A percentile compares a stretch with the other conserved stretches of the same genome.
phyloP scores from a whole-genome alignment of 2,329 filamentous ascomycete species.

The Cylindrodendrum hubeiense region DNA sequence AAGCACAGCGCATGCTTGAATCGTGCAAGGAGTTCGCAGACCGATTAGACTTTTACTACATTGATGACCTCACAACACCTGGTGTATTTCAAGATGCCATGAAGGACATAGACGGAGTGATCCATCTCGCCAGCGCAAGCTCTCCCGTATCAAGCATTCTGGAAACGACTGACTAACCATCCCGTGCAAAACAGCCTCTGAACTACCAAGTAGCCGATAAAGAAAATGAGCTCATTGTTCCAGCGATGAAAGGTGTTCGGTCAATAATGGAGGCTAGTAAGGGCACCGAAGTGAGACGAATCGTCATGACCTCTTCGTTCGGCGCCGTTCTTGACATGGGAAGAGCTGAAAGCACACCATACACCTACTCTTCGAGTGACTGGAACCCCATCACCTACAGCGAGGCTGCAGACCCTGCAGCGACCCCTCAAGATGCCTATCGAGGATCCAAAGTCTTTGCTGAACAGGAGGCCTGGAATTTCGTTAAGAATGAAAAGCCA shows the following conservation, averaged over 20 bases:
- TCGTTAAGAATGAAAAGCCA: conserved; percentile 14
- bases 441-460: conserved; percentile 26
- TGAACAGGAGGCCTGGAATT: conserved; percentile 17
- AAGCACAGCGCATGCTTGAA: conserved; percentile 6
- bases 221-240: conserved; percentile 24
- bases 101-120: conserved; percentile 11
- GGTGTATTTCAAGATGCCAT: conserved; percentile 7
- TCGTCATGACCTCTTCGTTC: conserved; percentile 24
- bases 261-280: conserved; percentile 21
- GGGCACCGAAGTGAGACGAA: background rate
- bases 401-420: conserved; percentile 6
- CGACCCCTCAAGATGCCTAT: conserved; percentile 23
- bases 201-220: conserved; percentile 25
- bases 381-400: conserved; percentile 29
- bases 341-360: conserved; percentile 4
- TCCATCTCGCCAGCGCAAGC: conserved; percentile 25
- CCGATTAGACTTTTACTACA: conserved; percentile 17
- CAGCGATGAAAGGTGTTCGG: conserved; percentile 19
- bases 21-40: background rate
- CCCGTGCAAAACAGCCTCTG: conserved; percentile 3
- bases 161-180: too few relatives aligned
- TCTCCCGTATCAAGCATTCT: background rate
- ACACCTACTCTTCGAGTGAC: conserved; percentile 20
- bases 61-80: conserved; percentile 15
- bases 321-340: conserved; percentile 24